Conservation (phyloP, 2,329 filamentous ascomycete species). For the Trichoderma arundinaceum region DNA sequence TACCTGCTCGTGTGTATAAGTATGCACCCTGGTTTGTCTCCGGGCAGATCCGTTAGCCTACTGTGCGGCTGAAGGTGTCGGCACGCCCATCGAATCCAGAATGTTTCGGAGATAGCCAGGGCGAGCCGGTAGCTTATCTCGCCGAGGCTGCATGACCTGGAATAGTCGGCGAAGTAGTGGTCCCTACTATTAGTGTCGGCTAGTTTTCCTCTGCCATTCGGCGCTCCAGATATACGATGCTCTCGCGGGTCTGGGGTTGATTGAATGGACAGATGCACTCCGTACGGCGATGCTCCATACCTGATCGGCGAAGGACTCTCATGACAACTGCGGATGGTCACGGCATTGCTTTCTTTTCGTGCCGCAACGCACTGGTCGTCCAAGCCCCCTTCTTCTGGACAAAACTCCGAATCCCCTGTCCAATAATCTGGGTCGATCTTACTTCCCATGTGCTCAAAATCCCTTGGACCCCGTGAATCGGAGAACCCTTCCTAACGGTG, state of each 20-base stretch:
- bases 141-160: conserved; percentile 10
- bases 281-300: not conserved
- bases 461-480: conserved; percentile 21
- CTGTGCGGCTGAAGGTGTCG: conserved; percentile 23
- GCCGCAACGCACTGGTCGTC: not conserved
- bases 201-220: not conserved
- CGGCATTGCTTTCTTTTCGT: not conserved
- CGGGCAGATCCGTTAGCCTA: conserved; percentile 26
- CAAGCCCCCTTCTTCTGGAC: not conserved
- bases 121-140: conserved; percentile 11
- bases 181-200: not conserved
- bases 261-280: conserved; percentile 6
- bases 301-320: not conserved
- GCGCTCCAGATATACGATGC: conserved; percentile 18
- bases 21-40: conserved; percentile 16
- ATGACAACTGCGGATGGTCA: not conserved
- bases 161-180: conserved; percentile 10
- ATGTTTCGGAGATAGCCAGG: conserved; percentile 18
- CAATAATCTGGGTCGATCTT: conserved; percentile 35
- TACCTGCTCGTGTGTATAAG: not conserved
- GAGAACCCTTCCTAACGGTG: conserved; percentile 3
- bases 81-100: conserved; percentile 11
- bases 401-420: conserved; percentile 28
- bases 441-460: conserved; percentile 34
- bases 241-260: not conserved